Percentiles rank a stretch among this genome's conserved stretches.
phyloP scores from a whole-genome alignment of 306 rosid genomes.

The Dryas octopetala region DNA sequence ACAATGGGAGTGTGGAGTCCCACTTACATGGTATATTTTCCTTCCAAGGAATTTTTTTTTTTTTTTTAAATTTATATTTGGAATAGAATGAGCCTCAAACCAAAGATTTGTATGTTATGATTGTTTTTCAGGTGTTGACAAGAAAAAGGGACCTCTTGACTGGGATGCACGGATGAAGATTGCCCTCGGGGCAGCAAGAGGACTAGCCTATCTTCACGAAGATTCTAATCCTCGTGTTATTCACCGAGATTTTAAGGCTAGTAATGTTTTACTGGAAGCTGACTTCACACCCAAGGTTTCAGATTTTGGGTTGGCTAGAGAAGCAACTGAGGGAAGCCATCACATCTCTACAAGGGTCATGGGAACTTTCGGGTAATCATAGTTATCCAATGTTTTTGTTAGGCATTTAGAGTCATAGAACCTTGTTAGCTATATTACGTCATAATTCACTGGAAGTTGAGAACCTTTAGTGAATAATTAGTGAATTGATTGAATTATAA shows the following conservation, averaged over 20 bases:
- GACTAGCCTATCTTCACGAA: conserved; percentile 95
- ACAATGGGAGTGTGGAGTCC: conserved; percentile 94
- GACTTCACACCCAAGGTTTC: conserved; percentile 96
- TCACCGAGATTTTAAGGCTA: conserved; percentile 94
- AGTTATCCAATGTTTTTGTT: conserved; percentile 1
- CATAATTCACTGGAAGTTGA: background rate
- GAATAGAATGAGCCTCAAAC: background rate
- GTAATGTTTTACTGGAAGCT: conserved; percentile 84
- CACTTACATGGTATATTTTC: conserved; percentile 83
- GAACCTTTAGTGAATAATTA: background rate
- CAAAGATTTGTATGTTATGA: conserved; percentile 20
- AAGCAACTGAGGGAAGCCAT: conserved; percentile 89
- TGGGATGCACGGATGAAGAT: conserved; percentile 93
- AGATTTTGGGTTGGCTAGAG: conserved; percentile 97
- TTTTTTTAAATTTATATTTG: too few species aligned
- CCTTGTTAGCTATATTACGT: background rate
- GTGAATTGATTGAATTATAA: background rate
- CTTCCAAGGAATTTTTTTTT: background rate
- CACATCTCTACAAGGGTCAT: conserved; percentile 89
- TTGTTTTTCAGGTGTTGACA: conserved; percentile 66
- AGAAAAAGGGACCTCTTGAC: conserved; percentile 64
- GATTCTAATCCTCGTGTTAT: conserved; percentile 96
- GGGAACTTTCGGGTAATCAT: conserved; percentile 93
- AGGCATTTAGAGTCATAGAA: background rate
- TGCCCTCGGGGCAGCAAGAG: conserved; percentile 98